These are phyloP conservation scores for Protoeuglena noctilucae DNA, from an alignment of 139 green algal species.

Conservation along the genomic window DNA sequence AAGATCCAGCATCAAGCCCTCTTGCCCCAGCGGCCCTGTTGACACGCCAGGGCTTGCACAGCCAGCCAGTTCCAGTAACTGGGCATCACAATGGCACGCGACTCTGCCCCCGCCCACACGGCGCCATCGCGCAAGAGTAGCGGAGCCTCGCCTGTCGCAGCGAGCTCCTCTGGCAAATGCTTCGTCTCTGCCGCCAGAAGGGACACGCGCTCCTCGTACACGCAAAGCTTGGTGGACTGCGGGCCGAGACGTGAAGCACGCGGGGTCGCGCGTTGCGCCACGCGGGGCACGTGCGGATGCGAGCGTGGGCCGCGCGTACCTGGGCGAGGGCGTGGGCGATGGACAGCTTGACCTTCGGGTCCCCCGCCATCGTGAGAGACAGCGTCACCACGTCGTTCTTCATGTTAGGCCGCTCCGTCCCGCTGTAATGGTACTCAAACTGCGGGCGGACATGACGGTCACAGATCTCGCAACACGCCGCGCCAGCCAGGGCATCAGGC, in stretches of 20 bases:
- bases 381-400: conserved; percentile 74
- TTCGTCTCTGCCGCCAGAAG: background rate
- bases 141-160: background rate
- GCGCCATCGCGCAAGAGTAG: background rate
- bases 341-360: conserved; percentile 29
- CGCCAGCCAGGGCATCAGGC: conserved; percentile 15
- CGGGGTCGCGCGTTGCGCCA: background rate
- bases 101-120: background rate
- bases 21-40: background rate
- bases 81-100: background rate
- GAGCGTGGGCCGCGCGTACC: background rate
- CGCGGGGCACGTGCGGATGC: background rate
- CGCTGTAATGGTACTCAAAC: background rate
- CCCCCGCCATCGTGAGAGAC: background rate
- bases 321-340: conserved; percentile 30
- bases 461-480: conserved; percentile 9
- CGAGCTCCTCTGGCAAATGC: background rate
- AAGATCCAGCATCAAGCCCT: conserved; percentile 1
- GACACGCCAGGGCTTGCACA: background rate
- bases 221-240: conserved; percentile 4
- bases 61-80: background rate
- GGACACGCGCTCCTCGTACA: conserved; percentile 4
- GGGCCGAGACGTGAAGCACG: background rate
- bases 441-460: conserved; percentile 6
- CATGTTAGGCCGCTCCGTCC: conserved; percentile 42